Evolutionary conservation across 2,329 filamentous ascomycete genomes (phyloP), one percentile per base, ranked within the genome.

Genomic region (Aspergillus sp.): DNA sequence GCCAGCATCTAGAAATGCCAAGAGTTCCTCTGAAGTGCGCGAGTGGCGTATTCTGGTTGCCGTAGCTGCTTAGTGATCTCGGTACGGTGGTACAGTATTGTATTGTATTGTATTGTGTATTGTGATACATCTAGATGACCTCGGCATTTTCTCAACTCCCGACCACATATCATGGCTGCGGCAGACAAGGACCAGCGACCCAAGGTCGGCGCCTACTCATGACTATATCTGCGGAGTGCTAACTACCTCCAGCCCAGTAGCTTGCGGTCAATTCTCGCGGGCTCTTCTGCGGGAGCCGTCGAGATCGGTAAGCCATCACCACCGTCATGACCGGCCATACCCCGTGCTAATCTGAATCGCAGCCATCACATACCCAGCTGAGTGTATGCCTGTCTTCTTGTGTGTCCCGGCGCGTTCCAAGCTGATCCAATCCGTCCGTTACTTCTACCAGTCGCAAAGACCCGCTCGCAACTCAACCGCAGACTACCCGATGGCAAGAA

Each of bases 401-500:
- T 15, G 4, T 28, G 15, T 28, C 7, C 7, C 26, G 11, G 2
- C 14, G n/a, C n/a, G n/a, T 32, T 7, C 16, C 15, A 31, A 17
- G 24, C 37, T 46, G 39, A 48, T 37, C 8, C 29, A 22, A 28
- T 24, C 4, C 33, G 10, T 29, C 37, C n/a, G n/a, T n/a, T n/a
- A n/a, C n/a, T n/a, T n/a, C n/a, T n/a, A n/a, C n/a, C n/a, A 85
- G 80, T 96, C 66, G 89, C 89, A 51, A 96, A 96, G 69, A 96
- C 91, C 33, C 74, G 91, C 48, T 84, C 84, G 35, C 91, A 96
- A 63, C 78, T 98, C 53, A 98, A 98, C 61, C 78, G 81, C 47
- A 77, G 80, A 48, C 70, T 96, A 51, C 71, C 82, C 30, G 79
- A 82, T 34, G 81, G 80, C 29, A 71, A 93, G 68, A 95, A 93